Conservation (phyloP, 2,329 filamentous ascomycete species). For the Nannizziopsis arthrosporioides region DNA sequence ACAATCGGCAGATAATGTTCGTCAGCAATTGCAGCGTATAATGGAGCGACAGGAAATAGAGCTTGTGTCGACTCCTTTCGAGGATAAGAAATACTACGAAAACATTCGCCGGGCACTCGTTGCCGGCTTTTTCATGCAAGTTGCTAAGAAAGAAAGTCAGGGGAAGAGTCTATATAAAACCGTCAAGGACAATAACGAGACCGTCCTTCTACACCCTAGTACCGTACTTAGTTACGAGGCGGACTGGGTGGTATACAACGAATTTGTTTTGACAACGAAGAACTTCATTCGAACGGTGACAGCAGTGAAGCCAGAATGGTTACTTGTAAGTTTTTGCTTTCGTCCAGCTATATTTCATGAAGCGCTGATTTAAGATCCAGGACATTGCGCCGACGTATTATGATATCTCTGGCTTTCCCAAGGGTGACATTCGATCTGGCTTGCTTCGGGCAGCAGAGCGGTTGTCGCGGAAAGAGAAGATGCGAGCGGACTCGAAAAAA, state of each 20-base stretch:
- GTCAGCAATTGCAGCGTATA: conserved; percentile 80
- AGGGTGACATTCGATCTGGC: conserved; percentile 70
- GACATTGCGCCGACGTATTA: conserved; percentile 93
- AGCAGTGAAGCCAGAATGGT: conserved; percentile 83
- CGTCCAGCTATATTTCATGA: background rate
- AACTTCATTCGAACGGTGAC: conserved; percentile 96
- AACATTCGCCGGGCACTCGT: conserved; percentile 91
- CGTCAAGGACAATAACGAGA: conserved; percentile 83
- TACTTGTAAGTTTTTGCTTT: conserved; percentile 53
- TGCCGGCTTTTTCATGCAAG: conserved; percentile 98
- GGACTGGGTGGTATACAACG: conserved; percentile 97
- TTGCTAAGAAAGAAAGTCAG: conserved; percentile 80
- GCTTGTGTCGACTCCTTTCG: conserved; percentile 76
- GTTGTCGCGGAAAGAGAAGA: conserved; percentile 44
- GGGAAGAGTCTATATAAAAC: conserved; percentile 81
- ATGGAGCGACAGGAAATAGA: conserved; percentile 89
- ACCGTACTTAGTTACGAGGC: conserved; percentile 79
- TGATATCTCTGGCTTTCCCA: conserved; percentile 66
- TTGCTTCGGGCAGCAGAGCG: conserved; percentile 45
- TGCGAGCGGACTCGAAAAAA: conserved; percentile 29
- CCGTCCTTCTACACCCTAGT: conserved; percentile 82
- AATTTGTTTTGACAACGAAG: conserved; percentile 95
- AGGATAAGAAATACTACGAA: conserved; percentile 94
- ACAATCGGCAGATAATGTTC: conserved; percentile 87
- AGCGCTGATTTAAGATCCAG: conserved; percentile 37